A percentile compares a stretch with the other conserved stretches of the same genome.
Evolutionary conservation across 768 basidiomycete genomes (phyloP).

Genomic region (Thelephora ganbajun): DNA sequence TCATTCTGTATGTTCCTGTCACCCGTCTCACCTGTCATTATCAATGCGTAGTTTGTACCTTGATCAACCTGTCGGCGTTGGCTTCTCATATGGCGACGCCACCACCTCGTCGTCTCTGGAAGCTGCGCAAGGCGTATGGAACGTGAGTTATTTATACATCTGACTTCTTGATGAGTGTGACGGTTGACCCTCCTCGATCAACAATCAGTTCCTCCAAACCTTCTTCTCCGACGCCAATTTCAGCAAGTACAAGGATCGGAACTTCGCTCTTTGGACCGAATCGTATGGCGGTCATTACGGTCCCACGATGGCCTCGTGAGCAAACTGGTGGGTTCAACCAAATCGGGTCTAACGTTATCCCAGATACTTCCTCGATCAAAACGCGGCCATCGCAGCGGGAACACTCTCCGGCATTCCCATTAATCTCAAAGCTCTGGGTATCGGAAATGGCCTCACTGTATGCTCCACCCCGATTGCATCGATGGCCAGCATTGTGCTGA

Average conservation of each 20-base stretch:
- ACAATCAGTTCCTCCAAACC: slow-evolving; percentile 37
- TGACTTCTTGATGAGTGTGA: neutral
- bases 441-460: slow-evolving; percentile 51
- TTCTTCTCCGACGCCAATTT: slow-evolving; percentile 44
- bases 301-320: slow-evolving; percentile 21
- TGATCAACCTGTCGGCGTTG: slow-evolving; percentile 48
- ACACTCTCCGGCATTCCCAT: slow-evolving; percentile 30
- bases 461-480: slow-evolving; percentile 5
- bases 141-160: slow-evolving; percentile 6
- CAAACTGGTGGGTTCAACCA: neutral
- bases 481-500: neutral
- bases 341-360: neutral
- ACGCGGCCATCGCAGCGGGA: slow-evolving; percentile 37
- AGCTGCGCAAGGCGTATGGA: slow-evolving; percentile 49
- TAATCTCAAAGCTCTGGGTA: slow-evolving; percentile 48
- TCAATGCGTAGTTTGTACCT: slow-evolving; percentile 28
- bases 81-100: slow-evolving; percentile 43
- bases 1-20: neutral
- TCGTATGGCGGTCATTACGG: slow-evolving; percentile 32
- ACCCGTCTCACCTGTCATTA: neutral
- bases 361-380: slow-evolving; percentile 41
- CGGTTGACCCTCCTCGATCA: neutral
- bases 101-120: slow-evolving; percentile 38
- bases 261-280: slow-evolving; percentile 52
- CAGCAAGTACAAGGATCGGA: slow-evolving; percentile 26